phyloP scores from a whole-genome alignment of 2,329 filamentous ascomycete species.

The Pseudocercospora pini-densiflorae region DNA sequence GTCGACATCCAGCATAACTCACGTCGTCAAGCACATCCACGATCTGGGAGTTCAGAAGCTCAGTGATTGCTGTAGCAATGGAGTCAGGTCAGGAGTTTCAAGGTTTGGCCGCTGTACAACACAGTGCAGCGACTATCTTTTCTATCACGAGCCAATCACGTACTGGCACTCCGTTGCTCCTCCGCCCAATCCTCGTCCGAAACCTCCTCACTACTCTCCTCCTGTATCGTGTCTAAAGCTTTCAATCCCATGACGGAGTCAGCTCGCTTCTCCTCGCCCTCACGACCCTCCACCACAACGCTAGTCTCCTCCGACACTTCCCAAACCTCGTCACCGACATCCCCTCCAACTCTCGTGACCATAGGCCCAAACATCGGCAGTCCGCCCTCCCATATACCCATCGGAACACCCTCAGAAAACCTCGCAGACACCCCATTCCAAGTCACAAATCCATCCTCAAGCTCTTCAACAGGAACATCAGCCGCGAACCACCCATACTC shows the following conservation, averaged over 20 bases:
- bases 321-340: too few species aligned
- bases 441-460: not conserved
- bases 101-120: too few species aligned
- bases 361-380: not conserved
- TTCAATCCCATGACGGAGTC: not conserved
- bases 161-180: conserved; percentile 46
- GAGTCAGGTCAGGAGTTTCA: too few species aligned
- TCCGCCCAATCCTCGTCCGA: not conserved
- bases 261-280: not conserved
- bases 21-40: too few species aligned
- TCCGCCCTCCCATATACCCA: not conserved
- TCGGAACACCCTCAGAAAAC: not conserved
- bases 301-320: not conserved
- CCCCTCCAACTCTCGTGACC: not conserved
- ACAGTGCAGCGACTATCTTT: not conserved
- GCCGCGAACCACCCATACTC: not conserved
- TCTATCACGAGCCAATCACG: not conserved
- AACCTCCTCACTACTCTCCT: not conserved
- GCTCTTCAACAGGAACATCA: not conserved
- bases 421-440: not conserved
- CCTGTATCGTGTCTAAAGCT: not conserved
- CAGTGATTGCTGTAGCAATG: too few species aligned
- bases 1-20: too few species aligned
- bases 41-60: too few species aligned
- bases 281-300: not conserved